Evolutionary conservation across 148 eudicot genomes (phyloP).

Genomic region (Vaccinium vitisidaea): DNA sequence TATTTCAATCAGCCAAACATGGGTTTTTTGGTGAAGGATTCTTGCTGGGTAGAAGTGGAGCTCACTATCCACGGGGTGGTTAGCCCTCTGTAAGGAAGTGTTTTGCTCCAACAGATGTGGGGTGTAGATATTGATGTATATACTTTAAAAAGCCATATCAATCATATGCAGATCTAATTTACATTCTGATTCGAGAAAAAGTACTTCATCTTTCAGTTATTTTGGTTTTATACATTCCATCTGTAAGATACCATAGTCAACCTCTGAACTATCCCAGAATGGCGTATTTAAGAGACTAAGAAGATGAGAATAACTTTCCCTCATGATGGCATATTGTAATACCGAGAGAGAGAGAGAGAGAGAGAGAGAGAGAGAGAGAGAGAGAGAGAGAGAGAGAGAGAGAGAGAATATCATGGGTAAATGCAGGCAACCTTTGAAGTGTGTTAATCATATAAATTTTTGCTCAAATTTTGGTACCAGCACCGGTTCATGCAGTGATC

Average conservation of each 20-base stretch:
- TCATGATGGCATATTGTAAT: neutral
- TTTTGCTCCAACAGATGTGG: neutral
- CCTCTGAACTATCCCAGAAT: neutral
- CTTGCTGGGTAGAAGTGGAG: slow-evolving; percentile 1
- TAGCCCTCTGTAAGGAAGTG: neutral
- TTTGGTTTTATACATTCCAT: neutral
- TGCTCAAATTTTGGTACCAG: neutral
- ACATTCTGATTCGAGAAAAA: neutral
- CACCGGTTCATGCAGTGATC: neutral
- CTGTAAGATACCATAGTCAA: neutral
- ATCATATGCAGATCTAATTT: neutral
- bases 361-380: too few species aligned
- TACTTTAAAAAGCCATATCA: neutral
- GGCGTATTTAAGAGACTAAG: neutral
- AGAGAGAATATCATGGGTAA: neutral
- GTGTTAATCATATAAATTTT: neutral
- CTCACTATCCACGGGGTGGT: slow-evolving; percentile 3
- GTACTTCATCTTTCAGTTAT: too few species aligned
- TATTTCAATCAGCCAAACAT: neutral
- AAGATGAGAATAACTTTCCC: neutral
- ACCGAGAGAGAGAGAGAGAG: too few species aligned
- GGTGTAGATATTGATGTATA: neutral
- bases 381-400: too few species aligned
- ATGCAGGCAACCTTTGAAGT: neutral
- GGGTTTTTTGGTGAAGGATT: slow-evolving; percentile 8